Base-by-base conservation (phyloP, 1,139 yeast species). In the Candida sanyaensis region DNA sequence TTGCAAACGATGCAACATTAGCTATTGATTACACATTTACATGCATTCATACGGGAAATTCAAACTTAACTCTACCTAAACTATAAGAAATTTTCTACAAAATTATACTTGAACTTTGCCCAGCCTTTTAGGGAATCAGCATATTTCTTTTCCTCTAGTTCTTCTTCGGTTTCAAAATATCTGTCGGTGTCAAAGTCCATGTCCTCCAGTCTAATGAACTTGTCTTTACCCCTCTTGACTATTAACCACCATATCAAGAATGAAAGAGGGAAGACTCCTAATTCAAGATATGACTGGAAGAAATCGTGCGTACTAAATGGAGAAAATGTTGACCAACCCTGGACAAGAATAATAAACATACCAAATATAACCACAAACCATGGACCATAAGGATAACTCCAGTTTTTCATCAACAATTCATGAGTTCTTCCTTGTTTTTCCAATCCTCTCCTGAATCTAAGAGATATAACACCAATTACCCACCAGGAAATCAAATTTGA, bases 321-420 rank as follows among this genome's bases (percentile, higher is more conserved):
- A 2, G 79, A 69, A 51, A 83, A 80, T 1, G 84, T 64, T 5
- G 80, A 61, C 88, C 77, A 73, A 4, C 77, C 78, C 58, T 73
- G 78, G 8, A 72, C 68, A 44, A 73, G 58, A 31, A 73, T 66
- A 44, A 73, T 65, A 46, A 73, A 64, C 0, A 66, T 60, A 26
- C 72, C 72, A 45, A 66, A 64, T 6, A 72, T 54, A 3, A 71
- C 65, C 27, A 69, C 72, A 47, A 67, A 59, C 69, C 71, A 71
- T 2, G 77, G 75, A 1, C 78, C 78, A 49, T 57, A 63, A 12
- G 78, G 78, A 54, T 73, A 65, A 0, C 76, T 66, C 77, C 77
- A 72, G 56, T 73, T 73, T 43, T 55, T 66, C 59, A 57, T 71
- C 28, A 63, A 52, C n/a, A 73, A 59, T 43, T 67, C 67, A 49